Evolutionary conservation across 345 rosid genomes (phyloP).

Genomic region (Camelina neglecta): DNA sequence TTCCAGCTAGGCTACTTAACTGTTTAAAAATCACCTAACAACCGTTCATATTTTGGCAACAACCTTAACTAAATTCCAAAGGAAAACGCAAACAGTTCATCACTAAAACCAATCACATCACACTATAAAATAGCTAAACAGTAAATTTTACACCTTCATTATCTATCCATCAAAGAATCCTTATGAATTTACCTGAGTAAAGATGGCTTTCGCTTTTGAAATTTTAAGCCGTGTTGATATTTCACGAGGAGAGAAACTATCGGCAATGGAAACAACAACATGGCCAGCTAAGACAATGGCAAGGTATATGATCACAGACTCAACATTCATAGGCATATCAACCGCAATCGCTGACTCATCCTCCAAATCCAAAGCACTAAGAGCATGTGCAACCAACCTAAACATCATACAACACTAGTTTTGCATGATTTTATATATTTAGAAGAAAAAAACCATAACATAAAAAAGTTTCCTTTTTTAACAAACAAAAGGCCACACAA

Average conservation of each 20-base stretch:
- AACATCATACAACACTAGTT: constrained; percentile 24
- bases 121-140: background rate
- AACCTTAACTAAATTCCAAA: constrained; percentile 8
- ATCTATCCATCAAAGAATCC: constrained; percentile 10
- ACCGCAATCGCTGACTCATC: constrained; percentile 87
- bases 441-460: background rate
- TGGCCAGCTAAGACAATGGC: constrained; percentile 90
- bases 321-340: constrained; percentile 93
- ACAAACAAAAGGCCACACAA: background rate
- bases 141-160: background rate
- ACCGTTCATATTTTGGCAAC: constrained; percentile 2
- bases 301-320: constrained; percentile 86
- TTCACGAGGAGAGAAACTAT: constrained; percentile 86
- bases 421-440: background rate
- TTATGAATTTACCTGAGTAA: constrained; percentile 69
- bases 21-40: background rate
- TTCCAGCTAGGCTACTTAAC: background rate
- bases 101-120: background rate
- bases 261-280: constrained; percentile 94
- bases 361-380: constrained; percentile 65
- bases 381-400: constrained; percentile 85
- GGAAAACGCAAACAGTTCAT: background rate
- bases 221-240: constrained; percentile 88
- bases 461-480: background rate
- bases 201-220: constrained; percentile 84